Evolutionary conservation across 331 rosid genomes (phyloP).

Genomic region (Saraca asoca): DNA sequence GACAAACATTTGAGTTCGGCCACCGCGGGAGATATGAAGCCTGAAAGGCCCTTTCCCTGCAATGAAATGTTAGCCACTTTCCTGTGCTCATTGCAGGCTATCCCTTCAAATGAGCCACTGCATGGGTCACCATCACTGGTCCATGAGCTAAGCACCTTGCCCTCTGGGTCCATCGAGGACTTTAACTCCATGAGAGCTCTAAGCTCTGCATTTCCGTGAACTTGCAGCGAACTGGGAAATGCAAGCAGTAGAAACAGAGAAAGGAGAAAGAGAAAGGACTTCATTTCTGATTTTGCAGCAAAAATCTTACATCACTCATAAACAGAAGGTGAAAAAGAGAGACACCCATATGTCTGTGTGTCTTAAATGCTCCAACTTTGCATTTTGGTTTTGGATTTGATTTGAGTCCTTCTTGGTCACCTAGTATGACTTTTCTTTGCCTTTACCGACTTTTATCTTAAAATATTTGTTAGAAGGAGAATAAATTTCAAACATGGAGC

Average conservation of each 20-base stretch:
- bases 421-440: slow-evolving; percentile 18
- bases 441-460: slow-evolving; percentile 17
- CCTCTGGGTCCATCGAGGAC: slow-evolving; percentile 76
- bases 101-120: slow-evolving; percentile 64
- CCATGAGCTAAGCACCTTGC: slow-evolving; percentile 68
- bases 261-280: slow-evolving; percentile 26
- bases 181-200: slow-evolving; percentile 75
- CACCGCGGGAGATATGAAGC: slow-evolving; percentile 68
- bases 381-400: slow-evolving; percentile 11
- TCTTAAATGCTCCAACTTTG: too few species aligned
- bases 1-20: slow-evolving; percentile 72
- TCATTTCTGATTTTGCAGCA: slow-evolving; percentile 42
- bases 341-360: slow-evolving; percentile 37
- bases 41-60: slow-evolving; percentile 86
- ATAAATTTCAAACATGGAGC: slow-evolving; percentile 17
- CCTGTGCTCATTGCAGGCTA: slow-evolving; percentile 72
- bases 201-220: slow-evolving; percentile 66
- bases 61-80: slow-evolving; percentile 81
- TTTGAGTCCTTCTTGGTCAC: slow-evolving; percentile 8
- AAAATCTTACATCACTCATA: slow-evolving; percentile 12
- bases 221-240: slow-evolving; percentile 28
- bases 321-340: slow-evolving; percentile 20
- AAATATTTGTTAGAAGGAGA: slow-evolving; percentile 23
- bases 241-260: slow-evolving; percentile 32
- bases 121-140: slow-evolving; percentile 72